phyloP scores from a whole-genome alignment of 805 yeast genomes.

The Wickerhamomyces alni region DNA sequence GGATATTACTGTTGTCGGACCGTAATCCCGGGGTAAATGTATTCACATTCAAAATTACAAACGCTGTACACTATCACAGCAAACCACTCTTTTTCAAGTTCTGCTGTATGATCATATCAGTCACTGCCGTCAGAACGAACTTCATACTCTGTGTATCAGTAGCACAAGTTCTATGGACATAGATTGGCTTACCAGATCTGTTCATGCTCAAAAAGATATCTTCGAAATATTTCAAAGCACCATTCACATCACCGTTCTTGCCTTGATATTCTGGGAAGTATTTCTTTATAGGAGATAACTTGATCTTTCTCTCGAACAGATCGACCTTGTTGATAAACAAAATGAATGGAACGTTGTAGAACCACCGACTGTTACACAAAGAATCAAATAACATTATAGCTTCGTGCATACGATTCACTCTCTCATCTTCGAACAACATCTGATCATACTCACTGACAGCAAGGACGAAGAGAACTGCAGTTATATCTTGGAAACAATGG shows the following conservation, averaged over 20 bases:
- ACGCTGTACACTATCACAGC: conserved; percentile 4
- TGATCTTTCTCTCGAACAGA: conserved; percentile 65
- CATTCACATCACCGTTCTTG: conserved; percentile 53
- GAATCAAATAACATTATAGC: conserved; percentile 79
- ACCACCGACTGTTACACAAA: conserved; percentile 81
- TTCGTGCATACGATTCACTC: conserved; percentile 88
- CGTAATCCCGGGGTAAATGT: too few species aligned
- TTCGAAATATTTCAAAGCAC: conserved; percentile 69
- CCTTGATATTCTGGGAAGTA: conserved; percentile 80
- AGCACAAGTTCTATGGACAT: conserved; percentile 92
- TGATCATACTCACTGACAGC: conserved; percentile 94
- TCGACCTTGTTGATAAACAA: conserved; percentile 88
- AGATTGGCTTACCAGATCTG: conserved; percentile 62
- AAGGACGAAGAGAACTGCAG: conserved; percentile 80
- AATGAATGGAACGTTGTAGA: conserved; percentile 78
- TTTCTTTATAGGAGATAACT: conserved; percentile 54
- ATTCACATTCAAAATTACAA: too few species aligned
- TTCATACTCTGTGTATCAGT: conserved; percentile 87
- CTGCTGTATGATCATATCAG: conserved; percentile 84
- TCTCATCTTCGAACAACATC: conserved; percentile 80
- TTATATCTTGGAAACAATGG: conserved; percentile 86
- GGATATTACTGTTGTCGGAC: too few species aligned
- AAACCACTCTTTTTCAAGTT: conserved; percentile 76
- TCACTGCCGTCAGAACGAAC: conserved; percentile 86
- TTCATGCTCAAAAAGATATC: conserved; percentile 58